Evolutionary conservation across 1,139 yeast genomes (phyloP), one percentile per base, ranked within the genome.

Genomic region (Hansenula anomala): DNA sequence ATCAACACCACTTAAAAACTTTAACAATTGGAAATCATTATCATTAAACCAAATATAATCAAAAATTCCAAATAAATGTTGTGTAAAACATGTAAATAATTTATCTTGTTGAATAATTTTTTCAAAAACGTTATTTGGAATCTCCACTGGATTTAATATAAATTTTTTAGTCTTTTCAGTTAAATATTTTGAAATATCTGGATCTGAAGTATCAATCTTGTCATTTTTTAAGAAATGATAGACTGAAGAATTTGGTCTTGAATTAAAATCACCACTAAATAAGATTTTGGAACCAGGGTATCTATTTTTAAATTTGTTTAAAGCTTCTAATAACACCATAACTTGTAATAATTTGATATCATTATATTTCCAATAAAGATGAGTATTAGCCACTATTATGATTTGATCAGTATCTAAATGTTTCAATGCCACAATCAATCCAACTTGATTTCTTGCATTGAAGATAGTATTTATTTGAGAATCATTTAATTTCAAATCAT

Each of bases 1-100:
- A 58, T 88, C 96, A 33, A 84, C 77, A 44, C 82, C 84, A 28
- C 95, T 95, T 42, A 92, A 68, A 45, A 92, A 69, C 33, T 61
- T 61, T 1, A 63, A 50, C 26, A 67, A 51, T 34, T 55, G 49
- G 24, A 70, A 47, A 33, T 63, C 64, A 19, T 61, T 56, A 15
- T 61, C 60, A 41, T 71, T 71, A 46, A 63, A 72, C 78, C 80
- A 76, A n/a, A 77, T 71, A 51, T 77, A 79, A 49, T 77, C 83
- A 37, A 78, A 72, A 2, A 75, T 68, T 12, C 72, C 76, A 34
- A 71, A 68, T 37, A 72, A 59, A 40, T 70, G 66, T 9, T 66
- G 66, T 0, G 81, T 72, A 48, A 66, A 75, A 36, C 78, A 73
- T 1, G 82, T 75, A 46, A 74, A 68, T 18, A 66, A 51, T 13